Base-by-base conservation (phyloP, 2,329 filamentous ascomycete species). In the Aspergillus fumigatus region DNA sequence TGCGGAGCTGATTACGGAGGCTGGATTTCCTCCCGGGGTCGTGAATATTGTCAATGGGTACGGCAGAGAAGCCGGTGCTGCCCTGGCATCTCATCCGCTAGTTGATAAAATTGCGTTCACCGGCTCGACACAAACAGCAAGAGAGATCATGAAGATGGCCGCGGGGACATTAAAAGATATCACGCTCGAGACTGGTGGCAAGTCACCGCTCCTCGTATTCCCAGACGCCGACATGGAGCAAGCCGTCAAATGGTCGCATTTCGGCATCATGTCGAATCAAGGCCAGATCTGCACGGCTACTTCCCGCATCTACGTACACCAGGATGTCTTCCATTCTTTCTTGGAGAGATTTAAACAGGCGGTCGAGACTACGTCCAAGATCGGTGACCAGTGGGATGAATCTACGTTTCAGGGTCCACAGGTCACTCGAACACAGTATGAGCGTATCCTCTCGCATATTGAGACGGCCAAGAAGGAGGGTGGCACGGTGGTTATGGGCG, bases 401-500 rank as follows among this genome's bases (percentile, higher is more conserved):
- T 69, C 70, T 53, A 72, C 70, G 52, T 72, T 71, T 69, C 70
- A 72, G 57, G 70, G 70, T 4, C 70, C 70, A 17, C 70, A 72
- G 63, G 63, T 72, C 52, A 72, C 69, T 48, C 69, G 70, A 64
- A 68, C 69, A 1, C 70, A 72, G 53, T 72, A 72, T 55, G 69
- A 72, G 38, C 69, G 84, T 40, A 82, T 93, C 1, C 77, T 92
- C 26, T 80, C 79, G 0, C 93, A 88, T 69, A 84, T 92, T 47
- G 83, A 90, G 54, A 68, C 80, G 6, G 89, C 87, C n/a, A 88
- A 88, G 69, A 79, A 79, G 3, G 86, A 89, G 67, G 88, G 88
- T 19, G 87, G 87, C 0, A 88, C 79, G 4, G 77, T 92, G 0
- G 76, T 82, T 21, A 72, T 80, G 1, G 88, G 89, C 11, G 89